Evolutionary conservation across 2,329 filamentous ascomycete genomes (phyloP).

Genomic region (Colletotrichum godetiae): DNA sequence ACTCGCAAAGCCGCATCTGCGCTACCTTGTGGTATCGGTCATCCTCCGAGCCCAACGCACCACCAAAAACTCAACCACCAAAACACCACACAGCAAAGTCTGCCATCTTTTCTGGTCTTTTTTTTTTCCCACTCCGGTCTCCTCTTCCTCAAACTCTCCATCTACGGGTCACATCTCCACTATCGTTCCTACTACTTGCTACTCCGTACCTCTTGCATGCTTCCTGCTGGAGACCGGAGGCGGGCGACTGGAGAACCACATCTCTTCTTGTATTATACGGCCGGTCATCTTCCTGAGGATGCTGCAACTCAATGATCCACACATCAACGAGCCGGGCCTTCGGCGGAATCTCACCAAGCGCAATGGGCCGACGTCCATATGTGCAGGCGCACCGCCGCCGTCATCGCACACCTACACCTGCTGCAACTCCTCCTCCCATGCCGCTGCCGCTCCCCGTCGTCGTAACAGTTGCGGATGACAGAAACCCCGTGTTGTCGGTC

Average conservation of each 20-base stretch:
- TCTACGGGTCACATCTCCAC: constrained; percentile 17
- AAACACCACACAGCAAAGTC: neutral
- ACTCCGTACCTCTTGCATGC: neutral
- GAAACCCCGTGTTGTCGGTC: constrained; percentile 11
- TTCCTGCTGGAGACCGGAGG: constrained; percentile 6
- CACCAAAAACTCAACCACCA: neutral
- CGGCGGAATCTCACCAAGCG: constrained; percentile 13
- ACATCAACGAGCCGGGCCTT: constrained; percentile 18
- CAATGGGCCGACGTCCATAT: constrained; percentile 30
- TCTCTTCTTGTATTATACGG: neutral
- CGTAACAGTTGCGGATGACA: constrained; percentile 2
- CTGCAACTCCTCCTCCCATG: neutral
- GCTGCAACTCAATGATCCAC: constrained; percentile 34
- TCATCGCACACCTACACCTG: constrained; percentile 4
- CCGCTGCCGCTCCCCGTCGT: neutral
- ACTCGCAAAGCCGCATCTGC: neutral
- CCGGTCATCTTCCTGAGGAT: constrained; percentile 1
- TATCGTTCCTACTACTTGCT: constrained; percentile 14
- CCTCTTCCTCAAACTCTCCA: neutral
- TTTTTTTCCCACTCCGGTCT: neutral
- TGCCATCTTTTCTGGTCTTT: neutral
- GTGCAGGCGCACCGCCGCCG: constrained; percentile 23
- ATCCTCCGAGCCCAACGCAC: constrained; percentile 18
- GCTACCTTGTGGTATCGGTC: constrained; percentile 8
- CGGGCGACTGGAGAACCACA: neutral